Base-by-base conservation (phyloP, 306 rosid species). In the Prunus armeniaca region DNA sequence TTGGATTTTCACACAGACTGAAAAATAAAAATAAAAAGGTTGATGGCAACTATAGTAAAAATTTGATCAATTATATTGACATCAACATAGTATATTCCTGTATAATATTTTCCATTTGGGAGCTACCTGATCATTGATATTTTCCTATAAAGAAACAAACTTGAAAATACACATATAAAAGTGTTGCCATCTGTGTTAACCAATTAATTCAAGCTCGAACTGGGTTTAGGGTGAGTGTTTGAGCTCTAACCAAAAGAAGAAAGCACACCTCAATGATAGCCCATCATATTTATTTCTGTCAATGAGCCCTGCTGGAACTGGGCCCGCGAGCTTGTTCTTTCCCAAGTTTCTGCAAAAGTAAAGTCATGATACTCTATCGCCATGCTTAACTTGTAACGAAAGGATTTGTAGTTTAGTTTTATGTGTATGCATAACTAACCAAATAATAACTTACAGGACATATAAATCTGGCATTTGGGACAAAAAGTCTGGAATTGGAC, bases 401-500 rank as follows among this genome's bases (percentile, higher is more conserved):
- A 30, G 32, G 32, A 30, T 30, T 30, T 30, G 32, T 30, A 30
- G 32, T 30, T 30, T 30, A 30, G 32, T 30, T 30, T 30, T 30
- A 30, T 30, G 4, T 30, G 32, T 30, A 30, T 30, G 32, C 32
- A 3, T 30, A 30, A 30, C 32, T 30, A 30, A 30, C 32, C 32
- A 30, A 30, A 3, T 30, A 30, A 30, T 30, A 30, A 30, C 92
- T 83, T 80, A 86, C 92, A 88, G 68, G 67, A 75, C 79, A 55
- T 69, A 43, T 9, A 86, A 74, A 5, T 71, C 45, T 52, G 17
- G 51, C 54, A 88, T 34, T 46, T 84, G 41, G 12, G 80, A 47
- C 19, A 84, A 65, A 57, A 84, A 82, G 45, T 60, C 78, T 28
- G 87, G 88, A 7, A 88, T 50, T 30, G 65, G 3, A 27, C 92